phyloP scores from a whole-genome alignment of 176 grass and related monocot genomes.

The Phyllostachys edulis region DNA sequence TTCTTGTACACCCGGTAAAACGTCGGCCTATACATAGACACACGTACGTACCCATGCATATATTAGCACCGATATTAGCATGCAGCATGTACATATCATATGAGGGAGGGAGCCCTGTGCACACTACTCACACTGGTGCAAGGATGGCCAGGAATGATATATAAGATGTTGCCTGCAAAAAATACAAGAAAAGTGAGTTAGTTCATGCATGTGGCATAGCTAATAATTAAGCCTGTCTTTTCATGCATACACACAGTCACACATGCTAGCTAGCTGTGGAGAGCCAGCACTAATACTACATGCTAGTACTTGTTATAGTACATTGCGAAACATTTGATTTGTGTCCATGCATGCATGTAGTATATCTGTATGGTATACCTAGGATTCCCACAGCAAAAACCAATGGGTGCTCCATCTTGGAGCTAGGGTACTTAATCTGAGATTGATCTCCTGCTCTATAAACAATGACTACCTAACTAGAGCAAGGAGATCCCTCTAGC shows the following conservation, averaged over 20 bases:
- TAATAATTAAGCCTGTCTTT: neutral
- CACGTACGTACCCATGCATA: too few species aligned
- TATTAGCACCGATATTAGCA: neutral
- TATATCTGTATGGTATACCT: slow-evolving; percentile 15
- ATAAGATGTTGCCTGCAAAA: slow-evolving; percentile 65
- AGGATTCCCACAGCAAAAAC: slow-evolving; percentile 46
- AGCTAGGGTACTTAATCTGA: neutral
- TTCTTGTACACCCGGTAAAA: slow-evolving; percentile 81
- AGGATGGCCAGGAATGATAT: slow-evolving; percentile 75
- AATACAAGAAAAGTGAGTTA: neutral
- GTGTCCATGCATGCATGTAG: neutral
- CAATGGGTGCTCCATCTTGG: slow-evolving; percentile 44
- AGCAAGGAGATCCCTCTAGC: neutral
- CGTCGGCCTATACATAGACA: slow-evolving; percentile 40
- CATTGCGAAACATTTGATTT: neutral
- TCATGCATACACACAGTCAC: neutral
- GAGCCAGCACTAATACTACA: neutral
- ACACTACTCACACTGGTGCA: slow-evolving; percentile 62
- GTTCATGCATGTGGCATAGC: neutral
- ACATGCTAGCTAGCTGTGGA: neutral
- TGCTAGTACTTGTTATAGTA: neutral
- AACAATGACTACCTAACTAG: slow-evolving; percentile 17
- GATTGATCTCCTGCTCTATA: slow-evolving; percentile 32
- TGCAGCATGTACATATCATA: neutral
- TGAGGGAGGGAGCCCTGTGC: neutral